Evolutionary conservation across 1,284 basidiomycete species (phyloP).

Genomic region (Fereydounia khargensis): DNA sequence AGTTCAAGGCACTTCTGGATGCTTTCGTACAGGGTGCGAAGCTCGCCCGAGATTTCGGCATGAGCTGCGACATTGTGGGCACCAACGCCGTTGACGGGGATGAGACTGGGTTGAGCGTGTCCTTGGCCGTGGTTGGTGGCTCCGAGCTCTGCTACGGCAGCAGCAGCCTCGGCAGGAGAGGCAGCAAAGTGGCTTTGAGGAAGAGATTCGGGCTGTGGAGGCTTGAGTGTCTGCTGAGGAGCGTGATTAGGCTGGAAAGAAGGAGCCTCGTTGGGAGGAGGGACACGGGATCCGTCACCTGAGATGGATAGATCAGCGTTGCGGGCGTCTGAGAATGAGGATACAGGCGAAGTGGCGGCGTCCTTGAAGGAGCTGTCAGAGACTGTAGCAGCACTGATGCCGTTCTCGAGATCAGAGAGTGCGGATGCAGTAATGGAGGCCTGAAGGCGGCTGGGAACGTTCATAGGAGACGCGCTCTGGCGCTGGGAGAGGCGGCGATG

Average conservation of each 20-base stretch:
- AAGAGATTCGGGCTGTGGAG: too few species aligned
- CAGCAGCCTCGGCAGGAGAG: slow-evolving; percentile 42
- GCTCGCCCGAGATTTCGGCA: slow-evolving; percentile 44
- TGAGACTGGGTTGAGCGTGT: not conserved
- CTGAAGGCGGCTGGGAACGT: slow-evolving; percentile 16
- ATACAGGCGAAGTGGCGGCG: too few species aligned
- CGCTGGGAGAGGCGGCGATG: slow-evolving; percentile 31
- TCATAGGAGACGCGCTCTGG: slow-evolving; percentile 15
- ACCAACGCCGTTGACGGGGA: slow-evolving; percentile 4
- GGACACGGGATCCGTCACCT: slow-evolving; percentile 28
- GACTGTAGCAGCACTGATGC: slow-evolving; percentile 20
- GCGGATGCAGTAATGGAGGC: slow-evolving; percentile 22
- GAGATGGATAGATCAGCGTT: slow-evolving; percentile 30
- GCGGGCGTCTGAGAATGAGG: too few species aligned
- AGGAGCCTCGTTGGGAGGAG: slow-evolving; percentile 32
- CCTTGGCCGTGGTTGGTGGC: slow-evolving; percentile 13
- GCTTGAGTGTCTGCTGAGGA: slow-evolving; percentile 6
- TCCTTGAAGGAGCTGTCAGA: slow-evolving; percentile 23
- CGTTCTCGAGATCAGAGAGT: slow-evolving; percentile 25
- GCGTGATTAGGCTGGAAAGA: slow-evolving; percentile 10
- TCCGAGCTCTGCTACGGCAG: slow-evolving; percentile 37
- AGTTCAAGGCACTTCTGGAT: slow-evolving; percentile 50
- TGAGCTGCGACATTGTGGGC: slow-evolving; percentile 26
- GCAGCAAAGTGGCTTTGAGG: slow-evolving; percentile 33
- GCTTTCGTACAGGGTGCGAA: slow-evolving; percentile 40